phyloP scores from a whole-genome alignment of 805 yeast species.

The Wickerhamiella siamensis region DNA sequence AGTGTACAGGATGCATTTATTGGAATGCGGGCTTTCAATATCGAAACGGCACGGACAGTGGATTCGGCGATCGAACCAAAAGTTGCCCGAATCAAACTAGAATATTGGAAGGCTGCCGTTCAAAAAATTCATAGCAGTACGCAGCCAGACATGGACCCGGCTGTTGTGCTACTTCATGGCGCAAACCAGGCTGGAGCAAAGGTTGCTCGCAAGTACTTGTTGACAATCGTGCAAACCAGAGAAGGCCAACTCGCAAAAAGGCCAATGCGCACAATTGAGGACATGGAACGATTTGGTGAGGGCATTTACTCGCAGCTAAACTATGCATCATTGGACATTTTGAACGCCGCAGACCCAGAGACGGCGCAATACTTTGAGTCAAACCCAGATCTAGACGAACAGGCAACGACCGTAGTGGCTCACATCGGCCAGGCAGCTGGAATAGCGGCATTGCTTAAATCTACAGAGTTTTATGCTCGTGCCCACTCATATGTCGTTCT shows the following conservation, averaged over 20 bases:
- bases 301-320: conserved; percentile 63
- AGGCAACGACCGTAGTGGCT: conserved; percentile 48
- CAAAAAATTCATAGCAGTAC: conserved; percentile 29
- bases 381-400: conserved; percentile 31
- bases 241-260: conserved; percentile 37
- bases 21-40: conserved; percentile 50
- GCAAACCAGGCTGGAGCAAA: conserved; percentile 34
- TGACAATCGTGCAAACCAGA: conserved; percentile 46
- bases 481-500: conserved; percentile 38
- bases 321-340: conserved; percentile 28
- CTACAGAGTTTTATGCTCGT: conserved; percentile 42
- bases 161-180: conserved; percentile 42
- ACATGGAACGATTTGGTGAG: conserved; percentile 64
- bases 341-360: conserved; percentile 45
- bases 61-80: conserved; percentile 26
- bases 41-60: conserved; percentile 45
- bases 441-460: conserved; percentile 48
- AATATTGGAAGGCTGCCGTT: conserved; percentile 59
- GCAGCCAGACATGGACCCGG: conserved; percentile 18
- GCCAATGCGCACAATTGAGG: conserved; percentile 36
- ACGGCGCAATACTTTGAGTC: conserved; percentile 35
- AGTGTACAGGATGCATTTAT: conserved; percentile 47
- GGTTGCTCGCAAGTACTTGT: conserved; percentile 40
- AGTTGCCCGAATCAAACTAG: conserved; percentile 37
- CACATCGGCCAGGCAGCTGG: conserved; percentile 77